Evolutionary conservation across 495 filamentous ascomycete genomes (phyloP), one percentile per base, ranked within the genome.

Genomic region (Melanomma pulvis-pyrius): DNA sequence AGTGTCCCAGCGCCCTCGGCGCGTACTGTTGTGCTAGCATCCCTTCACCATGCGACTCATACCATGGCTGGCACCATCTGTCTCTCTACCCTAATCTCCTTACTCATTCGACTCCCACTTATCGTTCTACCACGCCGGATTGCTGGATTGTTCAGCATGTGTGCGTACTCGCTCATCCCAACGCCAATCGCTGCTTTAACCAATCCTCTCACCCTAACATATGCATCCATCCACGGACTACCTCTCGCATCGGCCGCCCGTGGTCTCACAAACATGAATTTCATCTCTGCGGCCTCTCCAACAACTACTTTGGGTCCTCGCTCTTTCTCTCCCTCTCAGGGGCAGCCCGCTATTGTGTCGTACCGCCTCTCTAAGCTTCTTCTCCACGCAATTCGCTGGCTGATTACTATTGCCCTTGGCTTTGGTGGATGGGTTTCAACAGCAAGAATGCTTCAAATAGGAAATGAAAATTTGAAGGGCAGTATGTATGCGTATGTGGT

Each of bases 341-440:
- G 61, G 26, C 54, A 29, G 17, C 64, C 79, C 3, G 72, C 82
- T 28, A 74, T 89, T 29, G 74, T 86, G 34, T 88, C 94, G 3
- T 98, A 98, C 73, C 86, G 88, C 24, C 86, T 98, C 21, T 91
- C 93, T 4, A 97, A 97, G 72, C 83, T 98, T 60, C 86, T 98
- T 21, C 86, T 98, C 13, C 89, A 96, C 68, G 93, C 94, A 21
- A 92, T 91, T 19, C 84, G 94, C 21, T 89, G 90, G 69, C 90
- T 97, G 69, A 96, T 96, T 83, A 90, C 92, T 7, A 83, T 90
- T 39, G 90, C 90, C 1, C 82, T 98, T 28, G 96, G 94, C 1
- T 93, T 97, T 73, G 93, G 90, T n/a, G 94, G 91, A 26, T 98
- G 94, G 94, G 92, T 98, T n/a, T 88, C 89, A 57, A 93, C 92